Base-by-base conservation (phyloP, 371 early-diverging fungal species). In the Mortierella sp. region DNA sequence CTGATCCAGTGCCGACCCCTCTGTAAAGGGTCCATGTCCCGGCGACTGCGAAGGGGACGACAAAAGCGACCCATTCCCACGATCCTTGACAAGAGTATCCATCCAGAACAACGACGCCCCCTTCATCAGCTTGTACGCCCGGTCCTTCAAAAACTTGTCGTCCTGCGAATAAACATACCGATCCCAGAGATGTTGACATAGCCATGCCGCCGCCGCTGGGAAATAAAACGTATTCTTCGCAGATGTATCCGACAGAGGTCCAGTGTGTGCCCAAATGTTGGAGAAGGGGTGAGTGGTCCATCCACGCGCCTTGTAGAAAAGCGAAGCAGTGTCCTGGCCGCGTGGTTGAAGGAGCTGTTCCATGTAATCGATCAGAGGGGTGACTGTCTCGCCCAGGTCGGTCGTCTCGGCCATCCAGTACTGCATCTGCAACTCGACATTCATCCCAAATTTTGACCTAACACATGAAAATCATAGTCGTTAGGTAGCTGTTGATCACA, bases 261-360 rank as follows among this genome's bases (percentile, higher is more conserved):
- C 86, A 0, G 86, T 86, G 41, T 86, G 86, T 5, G 82, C 86
- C 86, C 86, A 86, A 27, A 86, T 82, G 60, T 86, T 86, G 63
- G 82, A 79, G 12, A 68, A 86, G 0, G 82, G 48, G 27, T 86
- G 72, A 0, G 78, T 74, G 8, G 71, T 79, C 86, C 86, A 86
- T 60, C 86, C 86, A 14, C 82, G 82, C 32, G 77, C 86, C 0
- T 71, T 76, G 29, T 86, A 58, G 43, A 77, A 73, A 14, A 79
- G 49, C 4, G 21, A 60, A 2, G 86, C 82, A 4, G 86, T 86
- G 38, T 79, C 80, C 48, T 82, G 80, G 32, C 86, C 86, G 0
- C 86, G 76, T 8, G 80, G 80, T 12, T 75, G 48, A 0, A 86
- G 71, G 16, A 86, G 72, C 12, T 79, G 79, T 55, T 86, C 86